These are phyloP conservation scores for Mycena leptocephala DNA, from an alignment of 768 basidiomycete genomes.

Conservation along the genomic window DNA sequence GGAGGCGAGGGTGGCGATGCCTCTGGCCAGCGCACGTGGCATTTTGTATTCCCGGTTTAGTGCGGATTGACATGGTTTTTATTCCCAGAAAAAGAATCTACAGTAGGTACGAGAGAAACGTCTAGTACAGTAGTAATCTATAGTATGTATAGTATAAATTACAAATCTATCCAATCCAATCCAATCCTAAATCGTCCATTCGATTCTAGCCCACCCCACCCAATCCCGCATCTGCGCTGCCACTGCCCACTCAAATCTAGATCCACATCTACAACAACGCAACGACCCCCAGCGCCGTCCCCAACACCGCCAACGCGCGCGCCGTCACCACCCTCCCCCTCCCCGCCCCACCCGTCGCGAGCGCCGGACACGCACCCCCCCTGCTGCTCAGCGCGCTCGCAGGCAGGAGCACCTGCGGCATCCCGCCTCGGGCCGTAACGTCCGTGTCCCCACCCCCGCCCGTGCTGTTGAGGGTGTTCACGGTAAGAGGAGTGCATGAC, in stretches of 20 bases:
- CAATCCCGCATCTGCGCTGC: no score
- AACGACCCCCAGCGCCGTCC: no score
- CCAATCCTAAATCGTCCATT: no score
- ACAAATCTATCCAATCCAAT: no score
- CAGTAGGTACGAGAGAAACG: no score
- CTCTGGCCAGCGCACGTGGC: background rate
- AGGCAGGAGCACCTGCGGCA: conserved; percentile 58
- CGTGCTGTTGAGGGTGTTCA: conserved; percentile 38
- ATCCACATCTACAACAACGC: no score
- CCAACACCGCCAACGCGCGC: no score
- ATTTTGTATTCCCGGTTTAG: background rate
- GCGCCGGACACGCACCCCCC: conserved; percentile 35
- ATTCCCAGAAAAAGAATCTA: no score
- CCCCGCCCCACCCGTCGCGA: conserved; percentile 13
- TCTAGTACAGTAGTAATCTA: no score
- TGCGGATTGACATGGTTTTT: background rate
- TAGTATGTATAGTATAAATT: no score
- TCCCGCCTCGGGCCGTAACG: conserved; percentile 57
- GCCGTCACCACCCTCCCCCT: conserved; percentile 18
- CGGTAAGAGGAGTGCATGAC: conserved; percentile 61
- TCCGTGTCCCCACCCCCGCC: conserved; percentile 62
- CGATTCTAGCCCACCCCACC: no score
- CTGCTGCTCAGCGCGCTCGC: conserved; percentile 36
- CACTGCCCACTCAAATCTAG: no score
- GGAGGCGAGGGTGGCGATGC: background rate